Percentiles rank a stretch among this genome's conserved stretches.
These are phyloP conservation scores for Olyra latifolia DNA, from an alignment of 176 grass and related monocot genomes.

Conservation along the genomic window DNA sequence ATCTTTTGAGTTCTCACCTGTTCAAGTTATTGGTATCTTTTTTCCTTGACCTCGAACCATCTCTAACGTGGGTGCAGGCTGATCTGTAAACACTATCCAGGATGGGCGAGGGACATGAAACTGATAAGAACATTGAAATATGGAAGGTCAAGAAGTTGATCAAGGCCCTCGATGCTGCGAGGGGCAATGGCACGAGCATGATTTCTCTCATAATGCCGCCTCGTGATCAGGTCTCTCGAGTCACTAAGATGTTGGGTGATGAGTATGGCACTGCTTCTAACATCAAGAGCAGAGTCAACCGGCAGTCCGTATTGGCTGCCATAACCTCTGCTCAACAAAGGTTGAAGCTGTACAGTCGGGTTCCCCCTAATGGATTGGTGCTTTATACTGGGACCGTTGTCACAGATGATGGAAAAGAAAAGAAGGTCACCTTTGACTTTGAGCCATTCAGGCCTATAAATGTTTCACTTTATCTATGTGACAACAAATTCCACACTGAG, in stretches of 20 bases:
- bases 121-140: slow-evolving; percentile 57
- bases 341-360: slow-evolving; percentile 59
- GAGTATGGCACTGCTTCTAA: slow-evolving; percentile 74
- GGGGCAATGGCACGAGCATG: slow-evolving; percentile 70
- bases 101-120: slow-evolving; percentile 43
- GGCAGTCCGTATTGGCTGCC: slow-evolving; percentile 63
- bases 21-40: neutral
- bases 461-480: slow-evolving; percentile 61
- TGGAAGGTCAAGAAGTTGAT: slow-evolving; percentile 73
- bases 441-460: slow-evolving; percentile 73
- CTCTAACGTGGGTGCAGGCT: slow-evolving; percentile 20
- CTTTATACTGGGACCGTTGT: slow-evolving; percentile 73
- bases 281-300: slow-evolving; percentile 77
- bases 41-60: neutral
- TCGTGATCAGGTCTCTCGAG: slow-evolving; percentile 62
- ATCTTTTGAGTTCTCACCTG: neutral
- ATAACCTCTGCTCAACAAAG: slow-evolving; percentile 73
- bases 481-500: slow-evolving; percentile 75
- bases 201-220: slow-evolving; percentile 71
- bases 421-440: slow-evolving; percentile 74
- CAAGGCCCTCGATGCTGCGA: slow-evolving; percentile 55
- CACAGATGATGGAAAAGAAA: slow-evolving; percentile 69
- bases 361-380: slow-evolving; percentile 63
- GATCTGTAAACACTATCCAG: neutral
- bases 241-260: slow-evolving; percentile 68